Conservation (phyloP, 2,329 filamentous ascomycete genomes). For the Fusarium graminum region DNA sequence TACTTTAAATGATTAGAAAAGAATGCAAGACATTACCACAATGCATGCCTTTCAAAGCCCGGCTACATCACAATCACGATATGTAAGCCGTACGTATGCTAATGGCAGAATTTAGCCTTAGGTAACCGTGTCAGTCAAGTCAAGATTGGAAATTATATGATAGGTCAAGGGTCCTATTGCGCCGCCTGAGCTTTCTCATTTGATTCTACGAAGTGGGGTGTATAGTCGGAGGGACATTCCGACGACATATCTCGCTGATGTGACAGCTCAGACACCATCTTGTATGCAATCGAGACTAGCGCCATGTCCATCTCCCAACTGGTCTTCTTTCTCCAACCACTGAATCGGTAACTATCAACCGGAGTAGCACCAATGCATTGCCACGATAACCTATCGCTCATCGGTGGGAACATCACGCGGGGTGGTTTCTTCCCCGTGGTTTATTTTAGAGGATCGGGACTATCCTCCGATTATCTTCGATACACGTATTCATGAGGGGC, state of each 20-base stretch:
- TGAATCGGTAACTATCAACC: constrained; percentile 11
- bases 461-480: constrained; percentile 5
- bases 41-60: no score
- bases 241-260: constrained; percentile 9
- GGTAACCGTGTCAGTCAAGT: no score
- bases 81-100: no score
- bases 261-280: constrained; percentile 10
- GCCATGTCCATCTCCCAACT: constrained; percentile 6
- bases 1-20: no score
- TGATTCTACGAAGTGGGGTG: no score
- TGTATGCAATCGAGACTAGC: constrained; percentile 12
- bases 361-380: constrained; percentile 30
- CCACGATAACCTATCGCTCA: not conserved
- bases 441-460: constrained; percentile 21
- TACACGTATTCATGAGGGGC: not conserved
- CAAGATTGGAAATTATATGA: no score
- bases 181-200: no score
- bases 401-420: not conserved
- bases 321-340: not conserved
- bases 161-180: no score
- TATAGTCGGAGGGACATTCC: constrained; percentile 32
- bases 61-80: no score
- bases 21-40: no score
- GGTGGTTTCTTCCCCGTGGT: not conserved
- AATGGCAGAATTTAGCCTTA: no score